Evolutionary conservation across 1,139 yeast species (phyloP), one percentile per base, ranked within the genome.

Genomic region (Saccharomyces hybrid): DNA sequence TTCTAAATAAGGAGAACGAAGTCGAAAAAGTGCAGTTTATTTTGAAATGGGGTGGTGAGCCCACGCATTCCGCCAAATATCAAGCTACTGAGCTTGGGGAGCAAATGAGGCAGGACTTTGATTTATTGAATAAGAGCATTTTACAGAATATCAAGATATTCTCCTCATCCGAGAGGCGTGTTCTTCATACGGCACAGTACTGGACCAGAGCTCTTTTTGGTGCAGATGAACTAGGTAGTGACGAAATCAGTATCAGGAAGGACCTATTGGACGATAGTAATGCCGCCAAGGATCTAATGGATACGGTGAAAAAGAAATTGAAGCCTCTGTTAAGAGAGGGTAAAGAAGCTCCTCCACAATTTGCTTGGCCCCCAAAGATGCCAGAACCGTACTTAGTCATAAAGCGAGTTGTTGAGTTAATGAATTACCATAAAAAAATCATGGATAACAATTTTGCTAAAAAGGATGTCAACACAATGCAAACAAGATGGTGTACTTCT

Each of bases 1-100:
- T 95, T 4, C 70, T 90, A 53, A 80, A 81, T 63, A 74, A 76
- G 7, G 85, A 81, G 46, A 80, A 82, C 8, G 91, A 86, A 52
- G 95, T 93, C 19, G 98, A 91, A 61, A 95, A 95, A 67, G 97
- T 93, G 24, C 99, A 95, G 71, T 83, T 95, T 59, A 95, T 93
- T 59, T 77, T 93, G 64, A 95, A 95, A 70, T 95, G 99, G 99
- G 99, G 99, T 64, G 99, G 99, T 61, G 99, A 95, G 71, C 97
- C 99, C 8, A 95, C 99, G 1, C 99, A 95, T 70, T 90, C 98
- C 8, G 98, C 99, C 0, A 81, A 86, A 57, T 88, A 89, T 69
- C 99, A 95, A 73, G 96, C 97, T 0, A 79, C 85, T 31, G 99
- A 95, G 72, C 81, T 93, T 24, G 99, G 99, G 54, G 98, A 93